Conservation (phyloP, 2,329 filamentous ascomycete species). For the Cryphonectria radicalis region DNA sequence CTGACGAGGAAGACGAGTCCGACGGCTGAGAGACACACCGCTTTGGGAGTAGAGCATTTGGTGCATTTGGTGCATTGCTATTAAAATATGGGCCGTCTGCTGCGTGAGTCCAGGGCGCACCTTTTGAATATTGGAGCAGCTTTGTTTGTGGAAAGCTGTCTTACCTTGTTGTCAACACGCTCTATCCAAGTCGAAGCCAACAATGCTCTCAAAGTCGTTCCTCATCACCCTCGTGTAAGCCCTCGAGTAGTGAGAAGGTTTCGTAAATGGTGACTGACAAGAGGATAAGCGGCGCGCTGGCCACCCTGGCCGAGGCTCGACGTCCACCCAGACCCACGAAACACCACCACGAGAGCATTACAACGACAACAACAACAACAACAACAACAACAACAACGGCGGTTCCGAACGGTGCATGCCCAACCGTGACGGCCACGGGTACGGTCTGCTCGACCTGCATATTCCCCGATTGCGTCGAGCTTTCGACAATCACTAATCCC, state of each 20-base stretch:
- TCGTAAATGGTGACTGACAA: not conserved
- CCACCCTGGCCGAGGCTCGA: not conserved
- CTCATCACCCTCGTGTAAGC: not conserved
- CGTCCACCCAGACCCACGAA: not conserved
- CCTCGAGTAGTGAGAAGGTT: not conserved
- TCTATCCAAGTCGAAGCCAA: not conserved
- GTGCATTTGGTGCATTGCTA: not conserved
- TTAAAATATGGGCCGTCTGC: not conserved
- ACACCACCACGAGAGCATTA: not conserved
- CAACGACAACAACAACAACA: not conserved
- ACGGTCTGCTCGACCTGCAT: conserved; percentile 10
- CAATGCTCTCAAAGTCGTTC: not conserved
- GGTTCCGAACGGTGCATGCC: not conserved
- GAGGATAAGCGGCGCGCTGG: not conserved
- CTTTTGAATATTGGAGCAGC: not conserved
- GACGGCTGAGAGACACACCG: conserved; percentile 6
- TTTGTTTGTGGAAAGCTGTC: not conserved
- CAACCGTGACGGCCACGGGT: conserved; percentile 10
- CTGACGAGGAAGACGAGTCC: not conserved
- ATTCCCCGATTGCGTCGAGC: not conserved
- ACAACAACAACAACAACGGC: not conserved
- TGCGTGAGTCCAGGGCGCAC: not conserved
- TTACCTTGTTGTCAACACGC: not conserved
- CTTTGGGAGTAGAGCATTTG: not conserved
- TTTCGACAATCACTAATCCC: conserved; percentile 2